Evolutionary conservation across 345 rosid genomes (phyloP).

Genomic region (Hibiscus trionum): DNA sequence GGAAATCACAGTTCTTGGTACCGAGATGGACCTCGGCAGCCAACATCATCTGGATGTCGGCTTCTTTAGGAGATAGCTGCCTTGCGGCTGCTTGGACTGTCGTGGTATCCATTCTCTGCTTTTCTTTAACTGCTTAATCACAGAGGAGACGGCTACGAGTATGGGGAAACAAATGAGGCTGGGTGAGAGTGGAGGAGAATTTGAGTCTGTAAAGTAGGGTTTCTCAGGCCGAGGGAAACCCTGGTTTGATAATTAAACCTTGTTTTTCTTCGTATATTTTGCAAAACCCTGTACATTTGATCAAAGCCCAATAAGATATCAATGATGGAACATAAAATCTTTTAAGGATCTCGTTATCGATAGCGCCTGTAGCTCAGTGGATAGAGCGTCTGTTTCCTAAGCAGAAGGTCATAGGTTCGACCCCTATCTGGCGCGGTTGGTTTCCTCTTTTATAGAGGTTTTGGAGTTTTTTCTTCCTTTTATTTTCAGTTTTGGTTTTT

Average conservation of each 20-base stretch:
- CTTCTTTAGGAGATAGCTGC: neutral
- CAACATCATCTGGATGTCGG: neutral
- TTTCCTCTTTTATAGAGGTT: too few species aligned
- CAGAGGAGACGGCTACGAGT: neutral
- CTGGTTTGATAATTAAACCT: conserved; percentile 2
- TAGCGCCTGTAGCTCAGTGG: conserved; percentile 85
- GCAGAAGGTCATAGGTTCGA: conserved; percentile 95
- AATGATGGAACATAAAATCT: too few species aligned
- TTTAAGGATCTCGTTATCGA: too few species aligned
- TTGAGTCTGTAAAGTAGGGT: neutral
- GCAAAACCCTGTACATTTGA: too few species aligned
- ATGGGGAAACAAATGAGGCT: neutral
- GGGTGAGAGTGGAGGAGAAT: neutral
- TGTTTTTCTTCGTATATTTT: too few species aligned
- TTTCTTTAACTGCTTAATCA: neutral
- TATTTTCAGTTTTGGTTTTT: too few species aligned
- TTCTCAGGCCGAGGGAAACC: conserved; percentile 9
- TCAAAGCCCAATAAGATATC: too few species aligned
- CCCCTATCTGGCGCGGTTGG: conserved; percentile 65
- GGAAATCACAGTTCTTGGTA: neutral
- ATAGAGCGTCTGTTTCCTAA: conserved; percentile 99
- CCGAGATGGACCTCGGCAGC: conserved; percentile 5
- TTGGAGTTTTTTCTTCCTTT: too few species aligned
- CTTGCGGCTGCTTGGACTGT: neutral
- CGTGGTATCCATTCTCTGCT: neutral